A percentile compares a stretch with the other conserved stretches of the same genome.
Evolutionary conservation across 345 rosid species (phyloP).

Genomic region (Brassica nigra): DNA sequence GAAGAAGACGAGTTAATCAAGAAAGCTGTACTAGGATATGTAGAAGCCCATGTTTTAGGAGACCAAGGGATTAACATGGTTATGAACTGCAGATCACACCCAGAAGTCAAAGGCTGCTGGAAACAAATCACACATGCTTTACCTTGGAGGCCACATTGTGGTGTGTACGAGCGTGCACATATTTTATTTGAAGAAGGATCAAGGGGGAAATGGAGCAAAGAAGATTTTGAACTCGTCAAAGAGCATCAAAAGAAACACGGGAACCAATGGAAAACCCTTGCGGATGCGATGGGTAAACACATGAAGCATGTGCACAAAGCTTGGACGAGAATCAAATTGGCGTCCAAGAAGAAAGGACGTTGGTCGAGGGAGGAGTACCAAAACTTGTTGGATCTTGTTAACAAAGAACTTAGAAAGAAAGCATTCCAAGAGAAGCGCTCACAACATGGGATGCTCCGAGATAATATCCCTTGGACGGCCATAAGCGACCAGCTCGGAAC

Average conservation of each 20-base stretch:
- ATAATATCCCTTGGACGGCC: constrained; percentile 60
- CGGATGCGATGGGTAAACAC: constrained; percentile 52
- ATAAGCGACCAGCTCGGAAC: constrained; percentile 56
- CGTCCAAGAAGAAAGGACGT: constrained; percentile 46
- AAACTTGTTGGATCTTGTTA: constrained; percentile 62
- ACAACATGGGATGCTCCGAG: constrained; percentile 45
- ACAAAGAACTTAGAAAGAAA: constrained; percentile 59
- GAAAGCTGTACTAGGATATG: constrained; percentile 54
- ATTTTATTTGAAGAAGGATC: constrained; percentile 55
- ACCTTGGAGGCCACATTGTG: constrained; percentile 56
- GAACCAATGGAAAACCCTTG: constrained; percentile 49
- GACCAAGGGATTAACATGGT: constrained; percentile 66
- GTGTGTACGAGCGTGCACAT: constrained; percentile 65
- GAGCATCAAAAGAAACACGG: constrained; percentile 58
- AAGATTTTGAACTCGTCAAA: constrained; percentile 54
- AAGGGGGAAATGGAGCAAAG: constrained; percentile 55
- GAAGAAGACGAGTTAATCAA: constrained; percentile 68
- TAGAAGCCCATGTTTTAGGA: constrained; percentile 56
- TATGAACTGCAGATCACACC: constrained; percentile 47
- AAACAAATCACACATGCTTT: constrained; percentile 62
- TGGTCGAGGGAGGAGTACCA: constrained; percentile 81
- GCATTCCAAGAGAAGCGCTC: constrained; percentile 50
- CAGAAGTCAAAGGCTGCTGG: constrained; percentile 60
- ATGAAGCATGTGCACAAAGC: constrained; percentile 71
- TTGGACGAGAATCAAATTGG: constrained; percentile 59